A percentile compares a stretch with the other conserved stretches of the same genome.
Evolutionary conservation across 106 monocot genomes (phyloP).

Genomic region (Acorus calamus): DNA sequence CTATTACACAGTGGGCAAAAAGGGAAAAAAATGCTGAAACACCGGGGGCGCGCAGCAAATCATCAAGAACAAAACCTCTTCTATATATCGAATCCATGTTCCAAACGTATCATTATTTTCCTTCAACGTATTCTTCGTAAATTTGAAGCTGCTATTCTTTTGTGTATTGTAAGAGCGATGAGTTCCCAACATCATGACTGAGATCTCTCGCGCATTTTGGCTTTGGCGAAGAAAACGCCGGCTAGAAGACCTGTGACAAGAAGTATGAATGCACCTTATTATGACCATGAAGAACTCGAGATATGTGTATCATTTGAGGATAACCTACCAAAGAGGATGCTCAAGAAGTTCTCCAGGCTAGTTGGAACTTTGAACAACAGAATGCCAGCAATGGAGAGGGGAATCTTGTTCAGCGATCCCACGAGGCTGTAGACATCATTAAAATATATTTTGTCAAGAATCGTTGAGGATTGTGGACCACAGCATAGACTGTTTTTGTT

Average conservation of each 20-base stretch:
- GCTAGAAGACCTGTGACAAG: conserved; percentile 60
- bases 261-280: not conserved
- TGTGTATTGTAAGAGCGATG: too few species aligned
- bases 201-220: conserved; percentile 53
- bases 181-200: conserved; percentile 10
- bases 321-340: conserved; percentile 80
- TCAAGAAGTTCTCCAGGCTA: conserved; percentile 62
- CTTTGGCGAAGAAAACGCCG: conserved; percentile 88
- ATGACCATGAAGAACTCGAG: not conserved
- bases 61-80: too few species aligned
- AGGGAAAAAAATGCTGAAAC: too few species aligned
- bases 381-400: conserved; percentile 81
- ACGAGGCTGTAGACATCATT: conserved; percentile 49
- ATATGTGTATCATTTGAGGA: not conserved
- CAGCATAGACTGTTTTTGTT: too few species aligned
- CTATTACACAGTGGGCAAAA: too few species aligned
- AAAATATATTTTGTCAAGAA: not conserved
- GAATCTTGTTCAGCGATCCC: conserved; percentile 90
- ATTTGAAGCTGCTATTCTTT: too few species aligned
- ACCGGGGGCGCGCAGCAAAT: too few species aligned
- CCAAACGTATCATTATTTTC: too few species aligned
- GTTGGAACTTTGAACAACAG: conserved; percentile 82
- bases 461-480: too few species aligned
- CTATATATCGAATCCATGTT: too few species aligned
- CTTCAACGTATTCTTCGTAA: too few species aligned